These are phyloP conservation scores for Rhizophora mangle DNA, from an alignment of 345 rosid genomes.

Conservation along the genomic window DNA sequence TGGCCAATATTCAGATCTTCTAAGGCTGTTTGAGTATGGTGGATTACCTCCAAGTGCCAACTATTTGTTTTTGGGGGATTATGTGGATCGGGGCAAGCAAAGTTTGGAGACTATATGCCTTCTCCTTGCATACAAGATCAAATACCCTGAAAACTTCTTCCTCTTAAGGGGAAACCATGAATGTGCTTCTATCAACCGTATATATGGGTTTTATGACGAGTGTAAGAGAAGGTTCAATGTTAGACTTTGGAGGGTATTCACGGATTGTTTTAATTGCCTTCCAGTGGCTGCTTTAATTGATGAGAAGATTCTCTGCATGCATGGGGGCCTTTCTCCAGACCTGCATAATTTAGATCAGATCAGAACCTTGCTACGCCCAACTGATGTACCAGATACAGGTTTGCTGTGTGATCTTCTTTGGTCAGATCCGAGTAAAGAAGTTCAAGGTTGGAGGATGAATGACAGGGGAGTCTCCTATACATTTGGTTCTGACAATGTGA, in stretches of 20 bases:
- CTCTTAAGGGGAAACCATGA: slow-evolving; percentile 91
- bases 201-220: slow-evolving; percentile 87
- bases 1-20: slow-evolving; percentile 82
- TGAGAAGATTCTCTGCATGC: slow-evolving; percentile 91
- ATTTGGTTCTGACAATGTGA: slow-evolving; percentile 71
- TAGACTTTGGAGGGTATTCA: slow-evolving; percentile 69
- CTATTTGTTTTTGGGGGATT: slow-evolving; percentile 80
- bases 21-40: slow-evolving; percentile 82
- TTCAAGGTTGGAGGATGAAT: slow-evolving; percentile 78
- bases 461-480: slow-evolving; percentile 81
- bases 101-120: slow-evolving; percentile 90
- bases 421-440: slow-evolving; percentile 79
- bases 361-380: slow-evolving; percentile 59
- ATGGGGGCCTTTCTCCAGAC: slow-evolving; percentile 84
- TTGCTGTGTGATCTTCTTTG: slow-evolving; percentile 85
- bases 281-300: slow-evolving; percentile 83
- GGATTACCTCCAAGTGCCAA: slow-evolving; percentile 75
- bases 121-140: slow-evolving; percentile 79
- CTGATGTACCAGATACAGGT: slow-evolving; percentile 77
- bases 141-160: slow-evolving; percentile 72
- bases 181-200: slow-evolving; percentile 77
- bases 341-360: slow-evolving; percentile 60
- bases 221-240: slow-evolving; percentile 80
- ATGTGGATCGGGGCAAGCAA: slow-evolving; percentile 89
- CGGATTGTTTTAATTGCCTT: slow-evolving; percentile 87